These are phyloP conservation scores for Albizia julibrissin DNA, from an alignment of 306 rosid species.

Conservation along the genomic window DNA sequence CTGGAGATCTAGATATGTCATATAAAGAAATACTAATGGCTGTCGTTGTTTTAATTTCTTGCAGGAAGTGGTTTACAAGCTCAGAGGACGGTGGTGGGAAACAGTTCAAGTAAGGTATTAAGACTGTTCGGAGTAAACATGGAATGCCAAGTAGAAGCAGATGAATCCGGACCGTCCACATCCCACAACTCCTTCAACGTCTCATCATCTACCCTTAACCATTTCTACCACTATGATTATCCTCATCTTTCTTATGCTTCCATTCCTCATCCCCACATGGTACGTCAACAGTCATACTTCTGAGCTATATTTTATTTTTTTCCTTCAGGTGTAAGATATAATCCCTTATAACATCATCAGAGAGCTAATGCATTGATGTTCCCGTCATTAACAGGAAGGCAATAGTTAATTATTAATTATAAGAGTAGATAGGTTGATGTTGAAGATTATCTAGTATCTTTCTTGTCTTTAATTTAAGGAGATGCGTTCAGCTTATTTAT, in stretches of 20 bases:
- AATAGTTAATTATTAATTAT: conserved; percentile 25
- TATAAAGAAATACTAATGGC: conserved; percentile 4
- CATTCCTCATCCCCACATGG: conserved; percentile 61
- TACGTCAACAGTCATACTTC: conserved; percentile 52
- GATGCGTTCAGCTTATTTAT: conserved; percentile 41
- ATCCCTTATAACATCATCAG: conserved; percentile 9
- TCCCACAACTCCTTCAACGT: conserved; percentile 39
- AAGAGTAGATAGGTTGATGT: conserved; percentile 31
- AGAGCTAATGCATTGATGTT: conserved; percentile 5
- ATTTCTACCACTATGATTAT: conserved; percentile 36
- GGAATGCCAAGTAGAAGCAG: conserved; percentile 64
- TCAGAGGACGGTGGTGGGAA: conserved; percentile 48
- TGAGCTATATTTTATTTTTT: neutral
- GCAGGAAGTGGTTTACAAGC: conserved; percentile 48
- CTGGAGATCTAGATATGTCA: neutral
- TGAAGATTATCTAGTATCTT: conserved; percentile 50
- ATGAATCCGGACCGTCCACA: conserved; percentile 50
- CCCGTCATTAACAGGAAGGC: conserved; percentile 26
- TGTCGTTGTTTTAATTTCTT: conserved; percentile 9
- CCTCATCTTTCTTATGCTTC: conserved; percentile 35
- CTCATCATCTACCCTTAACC: conserved; percentile 41
- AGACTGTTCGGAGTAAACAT: conserved; percentile 95
- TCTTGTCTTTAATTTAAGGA: conserved; percentile 43
- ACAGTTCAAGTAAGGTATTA: conserved; percentile 53
- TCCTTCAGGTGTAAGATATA: conserved; percentile 28